Evolutionary conservation across 176 grass and related monocot species (phyloP), one percentile per base, ranked within the genome.

Genomic region (Oryza glumipatula): DNA sequence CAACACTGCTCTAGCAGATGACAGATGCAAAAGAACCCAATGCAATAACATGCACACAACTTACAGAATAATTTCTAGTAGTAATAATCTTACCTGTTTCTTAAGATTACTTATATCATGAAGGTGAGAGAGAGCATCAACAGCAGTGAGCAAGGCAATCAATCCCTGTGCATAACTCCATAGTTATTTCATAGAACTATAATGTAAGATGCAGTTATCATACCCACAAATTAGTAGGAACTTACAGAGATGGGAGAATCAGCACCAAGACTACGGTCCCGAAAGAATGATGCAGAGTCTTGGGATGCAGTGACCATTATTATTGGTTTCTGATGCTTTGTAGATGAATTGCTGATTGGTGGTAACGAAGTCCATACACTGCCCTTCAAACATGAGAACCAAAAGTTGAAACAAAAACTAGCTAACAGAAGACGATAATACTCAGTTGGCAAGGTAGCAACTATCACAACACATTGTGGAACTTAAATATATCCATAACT

Each of bases 201-300:
- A 67, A 86, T 17, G 28, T 16, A 77, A 22, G 3, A 82, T 43
- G 76, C 13, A 65, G 65, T 79, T 33, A 86, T 44, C 39, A 17
- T 16, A 45, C 56, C 45, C 5, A 60, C 39, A 65, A 51, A 80
- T 69, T 28, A 49, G 8, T 48, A 79, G 7, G 22, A 79, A 76
- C 93, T 90, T 90, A 98, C 96, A 90, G 96, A 98, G 85, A 95
- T 89, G 32, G 96, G 91, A 89, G 96, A 98, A 92, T 95, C 96
- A 56, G 96, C 94, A 84, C 96, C 96, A 30, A 98, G 44, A 87
- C 91, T 95, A 49, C 23, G 87, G 74, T 98, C 96, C 48, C 93
- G 89, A 56, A 98, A 98, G 88, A 98, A 93, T 2, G 96, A 98
- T 84, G 91, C 91, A 83, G 93, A 90, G 30, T 98, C 96, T 64